phyloP scores from a whole-genome alignment of 129 eudicot species.

The Flaveria ramosissima region DNA sequence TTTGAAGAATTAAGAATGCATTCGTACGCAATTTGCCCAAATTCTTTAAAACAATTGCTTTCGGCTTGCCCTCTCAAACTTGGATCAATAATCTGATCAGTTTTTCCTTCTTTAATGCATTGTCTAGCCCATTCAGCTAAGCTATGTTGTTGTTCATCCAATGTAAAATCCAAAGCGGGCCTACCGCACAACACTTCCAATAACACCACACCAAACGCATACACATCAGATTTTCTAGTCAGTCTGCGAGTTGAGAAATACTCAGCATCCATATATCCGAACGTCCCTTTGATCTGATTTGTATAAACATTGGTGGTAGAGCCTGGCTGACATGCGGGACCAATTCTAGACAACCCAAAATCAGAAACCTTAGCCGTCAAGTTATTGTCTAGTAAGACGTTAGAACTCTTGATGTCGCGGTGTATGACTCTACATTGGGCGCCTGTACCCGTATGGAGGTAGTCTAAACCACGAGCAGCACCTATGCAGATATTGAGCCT shows the following conservation, averaged over 20 bases:
- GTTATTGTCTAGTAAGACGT: too few species aligned
- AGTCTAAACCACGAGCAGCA: too few species aligned
- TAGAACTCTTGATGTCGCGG: too few species aligned
- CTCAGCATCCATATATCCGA: conserved; percentile 44
- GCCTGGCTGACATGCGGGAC: conserved; percentile 27
- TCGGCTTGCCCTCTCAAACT: conserved; percentile 27
- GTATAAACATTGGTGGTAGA: conserved; percentile 33
- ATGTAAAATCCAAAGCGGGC: conserved; percentile 45
- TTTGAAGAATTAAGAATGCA: conserved; percentile 30
- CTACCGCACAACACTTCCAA: conserved; percentile 49
- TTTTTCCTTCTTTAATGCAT: conserved; percentile 33
- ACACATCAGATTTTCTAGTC: conserved; percentile 50
- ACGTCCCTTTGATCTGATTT: conserved; percentile 26
- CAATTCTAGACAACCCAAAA: conserved; percentile 36
- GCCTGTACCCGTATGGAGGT: too few species aligned
- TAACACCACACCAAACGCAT: conserved; percentile 54
- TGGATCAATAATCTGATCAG: conserved; percentile 38
- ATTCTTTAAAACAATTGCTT: conserved; percentile 30
- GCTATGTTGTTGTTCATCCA: conserved; percentile 39
- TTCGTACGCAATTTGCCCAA: conserved; percentile 40
- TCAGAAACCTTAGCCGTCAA: conserved; percentile 30
- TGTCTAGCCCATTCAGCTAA: conserved; percentile 42
- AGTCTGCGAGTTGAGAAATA: conserved; percentile 36
- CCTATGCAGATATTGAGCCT: too few species aligned
- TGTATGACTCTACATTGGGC: too few species aligned